A percentile compares a stretch with the other conserved stretches of the same genome.
phyloP scores from a whole-genome alignment of 169 alveolate species.

The Babesia ovata region DNA sequence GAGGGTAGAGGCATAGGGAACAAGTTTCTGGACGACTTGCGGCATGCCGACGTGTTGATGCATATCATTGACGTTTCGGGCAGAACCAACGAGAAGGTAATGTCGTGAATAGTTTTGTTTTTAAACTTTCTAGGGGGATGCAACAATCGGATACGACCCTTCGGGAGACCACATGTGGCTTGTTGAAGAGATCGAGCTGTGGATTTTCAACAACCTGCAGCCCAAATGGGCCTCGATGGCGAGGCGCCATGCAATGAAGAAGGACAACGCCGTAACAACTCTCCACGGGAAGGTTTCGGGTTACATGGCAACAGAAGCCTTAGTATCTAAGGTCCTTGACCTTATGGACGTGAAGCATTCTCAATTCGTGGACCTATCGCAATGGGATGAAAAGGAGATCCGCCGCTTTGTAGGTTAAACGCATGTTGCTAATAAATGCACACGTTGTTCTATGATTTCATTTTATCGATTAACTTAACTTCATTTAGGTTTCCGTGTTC shows the following conservation, averaged over 20 bases:
- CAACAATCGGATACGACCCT: constrained; percentile 76
- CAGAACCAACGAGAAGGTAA: constrained; percentile 77
- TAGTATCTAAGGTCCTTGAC: constrained; percentile 40
- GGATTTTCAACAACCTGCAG: constrained; percentile 78
- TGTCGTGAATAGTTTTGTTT: no score
- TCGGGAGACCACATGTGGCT: constrained; percentile 80
- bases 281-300: constrained; percentile 70
- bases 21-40: constrained; percentile 93
- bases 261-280: constrained; percentile 53
- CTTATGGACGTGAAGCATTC: constrained; percentile 57
- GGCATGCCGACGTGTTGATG: constrained; percentile 95
- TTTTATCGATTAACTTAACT: not conserved
- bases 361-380: constrained; percentile 51
- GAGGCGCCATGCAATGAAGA: constrained; percentile 60
- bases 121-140: constrained; percentile 63
- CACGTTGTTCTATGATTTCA: no score
- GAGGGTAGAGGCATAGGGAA: constrained; percentile 98
- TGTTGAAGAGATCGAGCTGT: constrained; percentile 73
- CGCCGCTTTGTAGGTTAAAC: constrained; percentile 36
- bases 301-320: constrained; percentile 65
- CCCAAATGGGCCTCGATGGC: constrained; percentile 73
- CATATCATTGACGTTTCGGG: constrained; percentile 91
- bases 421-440: no score
- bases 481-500: constrained; percentile 45
- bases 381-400: constrained; percentile 60